A percentile compares a stretch with the other conserved stretches of the same genome.
These are phyloP conservation scores for Talaromyces sp. DNA, from an alignment of 2,329 filamentous ascomycete genomes.

Conservation along the genomic window DNA sequence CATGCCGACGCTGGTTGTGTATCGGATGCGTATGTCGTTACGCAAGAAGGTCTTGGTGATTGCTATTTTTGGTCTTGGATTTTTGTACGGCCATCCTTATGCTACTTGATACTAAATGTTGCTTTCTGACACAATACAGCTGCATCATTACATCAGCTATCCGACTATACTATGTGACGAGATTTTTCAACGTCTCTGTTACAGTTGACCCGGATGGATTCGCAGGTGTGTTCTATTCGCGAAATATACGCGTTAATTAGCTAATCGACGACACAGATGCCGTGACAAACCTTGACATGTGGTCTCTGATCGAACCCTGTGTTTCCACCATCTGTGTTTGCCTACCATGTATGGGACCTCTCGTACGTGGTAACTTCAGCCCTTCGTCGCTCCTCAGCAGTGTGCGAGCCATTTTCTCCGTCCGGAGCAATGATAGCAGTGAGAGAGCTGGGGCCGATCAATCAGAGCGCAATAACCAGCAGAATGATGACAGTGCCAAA, in stretches of 20 bases:
- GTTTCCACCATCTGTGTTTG: conserved; percentile 1
- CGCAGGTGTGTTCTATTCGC: not conserved
- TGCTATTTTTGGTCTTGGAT: conserved; percentile 5
- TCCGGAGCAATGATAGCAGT: not conserved
- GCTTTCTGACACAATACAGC: not conserved
- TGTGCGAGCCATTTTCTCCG: not conserved
- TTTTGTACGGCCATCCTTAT: not conserved
- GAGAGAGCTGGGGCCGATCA: not conserved
- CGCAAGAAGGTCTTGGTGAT: conserved; percentile 1
- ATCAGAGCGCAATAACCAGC: not conserved
- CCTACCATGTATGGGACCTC: conserved; percentile 3
- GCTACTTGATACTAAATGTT: not conserved
- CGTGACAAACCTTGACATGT: conserved; percentile 2
- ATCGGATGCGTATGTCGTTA: not conserved
- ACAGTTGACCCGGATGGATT: not conserved
- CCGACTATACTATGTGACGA: conserved; percentile 4
- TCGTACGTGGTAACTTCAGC: not conserved
- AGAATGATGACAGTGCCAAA: not conserved
- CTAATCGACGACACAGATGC: not conserved
- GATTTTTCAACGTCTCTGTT: not conserved
- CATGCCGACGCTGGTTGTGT: conserved; percentile 4
- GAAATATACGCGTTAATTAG: not conserved
- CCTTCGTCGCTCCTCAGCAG: not conserved
- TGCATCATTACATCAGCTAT: conserved; percentile 2
- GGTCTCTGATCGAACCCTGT: conserved; percentile 6